A percentile compares a stretch with the other conserved stretches of the same genome.
Evolutionary conservation across 495 filamentous ascomycete genomes (phyloP).

Genomic region (Penicillium bialowiezense): DNA sequence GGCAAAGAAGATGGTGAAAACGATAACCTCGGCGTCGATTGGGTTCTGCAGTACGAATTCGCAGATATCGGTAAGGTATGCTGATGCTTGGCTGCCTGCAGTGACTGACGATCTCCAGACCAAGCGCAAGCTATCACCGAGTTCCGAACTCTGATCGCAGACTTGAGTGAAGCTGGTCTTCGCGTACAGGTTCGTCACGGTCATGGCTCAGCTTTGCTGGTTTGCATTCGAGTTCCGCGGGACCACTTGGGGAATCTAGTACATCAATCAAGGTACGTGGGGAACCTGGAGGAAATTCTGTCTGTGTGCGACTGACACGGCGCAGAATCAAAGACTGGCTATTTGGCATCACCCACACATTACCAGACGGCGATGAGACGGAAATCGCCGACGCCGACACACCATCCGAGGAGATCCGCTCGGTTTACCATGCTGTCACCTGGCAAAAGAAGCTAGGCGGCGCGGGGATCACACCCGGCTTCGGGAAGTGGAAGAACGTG

Average conservation of each 20-base stretch:
- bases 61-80: constrained; percentile 29
- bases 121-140: constrained; percentile 63
- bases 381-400: constrained; percentile 62
- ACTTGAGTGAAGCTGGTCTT: constrained; percentile 71
- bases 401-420: constrained; percentile 85
- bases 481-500: constrained; percentile 80
- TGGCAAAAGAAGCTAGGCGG: constrained; percentile 77
- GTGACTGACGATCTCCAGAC: constrained; percentile 46
- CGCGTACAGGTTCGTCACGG: constrained; percentile 83
- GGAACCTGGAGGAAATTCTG: neutral
- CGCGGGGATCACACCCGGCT: constrained; percentile 78
- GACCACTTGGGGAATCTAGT: constrained; percentile 48
- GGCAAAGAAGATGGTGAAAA: constrained; percentile 24
- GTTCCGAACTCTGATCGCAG: constrained; percentile 72
- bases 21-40: constrained; percentile 43
- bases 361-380: constrained; percentile 54
- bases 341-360: constrained; percentile 71
- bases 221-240: constrained; percentile 71
- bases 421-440: constrained; percentile 83
- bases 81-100: neutral
- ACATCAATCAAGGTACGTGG: constrained; percentile 58
- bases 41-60: constrained; percentile 43
- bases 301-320: neutral
- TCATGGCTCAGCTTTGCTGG: constrained; percentile 66
- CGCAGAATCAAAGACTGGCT: constrained; percentile 90